phyloP scores from a whole-genome alignment of 192 early-diverging fungal genomes.

The Rhizophagus clarus region DNA sequence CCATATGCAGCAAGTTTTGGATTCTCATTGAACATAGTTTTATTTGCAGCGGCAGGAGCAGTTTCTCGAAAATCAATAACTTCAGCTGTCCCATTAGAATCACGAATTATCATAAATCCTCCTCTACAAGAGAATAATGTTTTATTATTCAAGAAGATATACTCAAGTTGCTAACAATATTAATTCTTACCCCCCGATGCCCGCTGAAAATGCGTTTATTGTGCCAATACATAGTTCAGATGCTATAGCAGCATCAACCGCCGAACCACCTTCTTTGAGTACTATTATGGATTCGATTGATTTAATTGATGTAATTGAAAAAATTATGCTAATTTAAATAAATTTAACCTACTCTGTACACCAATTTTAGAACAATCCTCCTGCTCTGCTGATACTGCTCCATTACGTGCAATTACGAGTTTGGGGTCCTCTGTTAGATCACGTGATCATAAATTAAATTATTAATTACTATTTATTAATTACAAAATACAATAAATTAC shows the following conservation, averaged over 20 bases:
- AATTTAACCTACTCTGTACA: not conserved
- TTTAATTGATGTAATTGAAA: not conserved
- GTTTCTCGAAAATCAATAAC: slow-evolving; percentile 89
- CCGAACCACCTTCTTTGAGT: slow-evolving; percentile 83
- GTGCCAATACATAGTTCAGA: slow-evolving; percentile 84
- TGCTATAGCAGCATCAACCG: slow-evolving; percentile 88
- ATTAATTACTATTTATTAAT: no score
- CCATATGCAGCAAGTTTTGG: slow-evolving; percentile 71
- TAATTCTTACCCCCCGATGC: slow-evolving; percentile 72
- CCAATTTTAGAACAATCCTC: not conserved
- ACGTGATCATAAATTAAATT: not conserved
- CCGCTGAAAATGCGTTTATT: slow-evolving; percentile 86
- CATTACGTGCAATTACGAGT: not conserved
- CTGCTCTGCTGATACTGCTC: not conserved
- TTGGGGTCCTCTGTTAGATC: not conserved
- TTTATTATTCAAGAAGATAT: not conserved
- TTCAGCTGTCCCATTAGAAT: slow-evolving; percentile 57
- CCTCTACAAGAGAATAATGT: slow-evolving; percentile 56
- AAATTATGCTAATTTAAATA: not conserved
- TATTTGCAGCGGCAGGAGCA: slow-evolving; percentile 72
- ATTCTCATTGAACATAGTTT: slow-evolving; percentile 80
- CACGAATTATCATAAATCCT: slow-evolving; percentile 87
- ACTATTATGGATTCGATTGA: slow-evolving; percentile 39
- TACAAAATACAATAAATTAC: no score
- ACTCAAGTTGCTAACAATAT: not conserved